Conservation (phyloP, 192 early-diverging fungal species). For the Backusella sp. region DNA sequence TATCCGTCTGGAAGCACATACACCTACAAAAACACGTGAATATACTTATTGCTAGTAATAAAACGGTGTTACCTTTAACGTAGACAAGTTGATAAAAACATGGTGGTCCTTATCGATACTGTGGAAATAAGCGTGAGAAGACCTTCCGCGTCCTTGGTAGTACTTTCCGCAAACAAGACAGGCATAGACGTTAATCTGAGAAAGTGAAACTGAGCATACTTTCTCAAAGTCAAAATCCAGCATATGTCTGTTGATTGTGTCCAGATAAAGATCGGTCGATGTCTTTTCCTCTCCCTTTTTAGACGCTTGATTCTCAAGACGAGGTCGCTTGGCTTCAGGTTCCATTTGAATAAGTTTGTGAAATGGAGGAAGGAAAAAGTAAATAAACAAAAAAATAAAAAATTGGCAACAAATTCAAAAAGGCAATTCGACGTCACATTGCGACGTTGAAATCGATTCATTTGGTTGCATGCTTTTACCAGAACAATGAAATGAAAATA, state of each 20-base stretch:
- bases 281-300: conserved; percentile 8
- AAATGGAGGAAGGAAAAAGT: neutral
- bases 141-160: conserved; percentile 87
- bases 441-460: neutral
- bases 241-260: conserved; percentile 80
- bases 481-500: neutral
- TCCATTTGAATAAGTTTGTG: conserved; percentile 5
- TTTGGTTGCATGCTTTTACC: neutral
- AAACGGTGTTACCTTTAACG: conserved; percentile 55
- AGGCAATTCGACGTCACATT: neutral
- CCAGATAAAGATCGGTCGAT: conserved; percentile 66
- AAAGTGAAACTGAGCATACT: conserved; percentile 92
- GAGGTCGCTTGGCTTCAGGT: conserved; percentile 19
- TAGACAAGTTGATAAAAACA: conserved; percentile 90
- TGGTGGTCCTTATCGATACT: conserved; percentile 94
- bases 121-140: conserved; percentile 95
- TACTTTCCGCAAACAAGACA: conserved; percentile 97
- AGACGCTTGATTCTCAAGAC: neutral
- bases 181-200: conserved; percentile 92
- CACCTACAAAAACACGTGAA: conserved; percentile 40
- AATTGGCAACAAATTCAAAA: neutral
- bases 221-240: conserved; percentile 99
- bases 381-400: neutral
- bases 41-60: neutral
- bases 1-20: conserved; percentile 95